Percentiles rank a stretch among this genome's conserved stretches.
Conservation (phyloP, 257 asterid genomes). For the Fraxinus quadrangulata region DNA sequence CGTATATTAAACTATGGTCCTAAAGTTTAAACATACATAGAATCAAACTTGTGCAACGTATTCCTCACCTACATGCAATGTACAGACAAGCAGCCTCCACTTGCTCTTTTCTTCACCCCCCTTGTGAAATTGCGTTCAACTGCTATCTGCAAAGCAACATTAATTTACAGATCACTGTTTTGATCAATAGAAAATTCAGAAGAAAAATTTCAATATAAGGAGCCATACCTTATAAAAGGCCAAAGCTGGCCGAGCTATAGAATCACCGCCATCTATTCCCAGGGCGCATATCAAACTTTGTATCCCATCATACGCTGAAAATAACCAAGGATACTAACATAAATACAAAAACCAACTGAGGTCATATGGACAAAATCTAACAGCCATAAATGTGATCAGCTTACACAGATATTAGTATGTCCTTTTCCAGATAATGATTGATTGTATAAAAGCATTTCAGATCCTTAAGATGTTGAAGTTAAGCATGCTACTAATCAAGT, state of each 20-base stretch:
- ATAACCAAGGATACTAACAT: constrained; percentile 16
- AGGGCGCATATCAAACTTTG: constrained; percentile 39
- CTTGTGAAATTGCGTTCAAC: constrained; percentile 71
- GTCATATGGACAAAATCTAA: neutral
- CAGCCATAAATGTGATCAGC: neutral
- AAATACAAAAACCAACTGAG: neutral
- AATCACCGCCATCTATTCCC: constrained; percentile 69
- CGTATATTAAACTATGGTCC: neutral
- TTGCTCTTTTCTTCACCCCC: constrained; percentile 85
- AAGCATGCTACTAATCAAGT: constrained; percentile 9
- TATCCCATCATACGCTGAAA: constrained; percentile 59
- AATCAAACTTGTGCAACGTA: constrained; percentile 6
- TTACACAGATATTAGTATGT: neutral
- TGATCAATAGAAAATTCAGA: constrained; percentile 18
- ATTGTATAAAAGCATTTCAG: neutral
- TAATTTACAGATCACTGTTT: neutral
- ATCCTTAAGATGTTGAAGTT: neutral
- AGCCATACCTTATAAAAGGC: constrained; percentile 52
- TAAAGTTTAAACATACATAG: neutral
- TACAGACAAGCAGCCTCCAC: constrained; percentile 90
- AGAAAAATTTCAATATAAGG: constrained; percentile 11
- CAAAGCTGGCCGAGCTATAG: constrained; percentile 48
- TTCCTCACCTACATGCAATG: constrained; percentile 70
- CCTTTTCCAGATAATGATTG: neutral
- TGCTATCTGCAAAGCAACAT: constrained; percentile 55